These are phyloP conservation scores for Chlamydomonas reinhardtii DNA, from an alignment of 163 green algal species.

Conservation along the genomic window DNA sequence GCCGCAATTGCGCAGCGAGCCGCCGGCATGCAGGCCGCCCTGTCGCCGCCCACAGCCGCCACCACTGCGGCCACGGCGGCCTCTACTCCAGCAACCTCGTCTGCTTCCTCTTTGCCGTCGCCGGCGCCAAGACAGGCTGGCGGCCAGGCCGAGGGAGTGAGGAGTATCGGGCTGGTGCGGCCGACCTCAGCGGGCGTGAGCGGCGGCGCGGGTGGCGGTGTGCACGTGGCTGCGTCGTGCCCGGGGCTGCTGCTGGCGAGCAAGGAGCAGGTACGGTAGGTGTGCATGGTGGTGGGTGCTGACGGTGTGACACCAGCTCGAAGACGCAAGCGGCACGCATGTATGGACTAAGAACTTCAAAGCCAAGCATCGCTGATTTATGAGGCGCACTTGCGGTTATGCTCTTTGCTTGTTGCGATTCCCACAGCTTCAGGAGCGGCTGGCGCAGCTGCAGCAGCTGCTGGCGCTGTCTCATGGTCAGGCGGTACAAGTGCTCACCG, in stretches of 20 bases:
- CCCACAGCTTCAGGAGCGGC: background rate
- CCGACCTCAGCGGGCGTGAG: background rate
- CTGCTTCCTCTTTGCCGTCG: no score
- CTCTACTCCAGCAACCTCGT: no score
- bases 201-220: background rate
- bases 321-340: background rate
- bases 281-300: background rate
- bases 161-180: no score
- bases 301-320: background rate
- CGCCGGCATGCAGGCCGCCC: background rate
- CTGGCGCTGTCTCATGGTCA: background rate
- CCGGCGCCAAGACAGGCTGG: background rate
- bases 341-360: no score
- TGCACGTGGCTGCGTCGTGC: no score
- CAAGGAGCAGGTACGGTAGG: no score
- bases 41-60: background rate
- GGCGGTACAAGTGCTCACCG: background rate
- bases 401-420: background rate
- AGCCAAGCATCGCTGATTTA: no score
- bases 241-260: background rate
- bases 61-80: background rate
- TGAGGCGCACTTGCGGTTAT: no score
- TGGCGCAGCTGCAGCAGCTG: slow-evolving; percentile 23
- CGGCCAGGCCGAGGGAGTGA: background rate
- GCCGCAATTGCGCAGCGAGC: background rate